Percentiles rank a stretch among this genome's conserved stretches.
Conservation (phyloP, 2,329 filamentous ascomycete genomes). For the Lachnellula cervina region DNA sequence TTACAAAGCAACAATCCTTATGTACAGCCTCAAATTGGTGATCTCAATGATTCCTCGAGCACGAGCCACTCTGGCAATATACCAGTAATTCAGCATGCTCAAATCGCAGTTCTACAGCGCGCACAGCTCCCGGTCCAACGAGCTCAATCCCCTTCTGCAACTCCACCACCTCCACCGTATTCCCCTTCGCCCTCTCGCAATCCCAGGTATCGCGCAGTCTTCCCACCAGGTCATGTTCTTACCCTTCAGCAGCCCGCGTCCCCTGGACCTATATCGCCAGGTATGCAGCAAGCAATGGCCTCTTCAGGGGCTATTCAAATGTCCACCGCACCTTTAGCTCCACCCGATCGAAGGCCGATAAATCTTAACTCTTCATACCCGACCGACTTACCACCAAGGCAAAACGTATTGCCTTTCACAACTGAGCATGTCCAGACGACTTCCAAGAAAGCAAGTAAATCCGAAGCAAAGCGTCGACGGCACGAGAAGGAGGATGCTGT, state of each 20-base stretch:
- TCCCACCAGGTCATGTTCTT: conserved; percentile 47
- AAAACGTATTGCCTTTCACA: conserved; percentile 9
- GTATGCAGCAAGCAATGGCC: conserved; percentile 56
- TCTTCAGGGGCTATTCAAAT: conserved; percentile 57
- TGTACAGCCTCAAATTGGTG: conserved; percentile 14
- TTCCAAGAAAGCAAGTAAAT: conserved; percentile 25
- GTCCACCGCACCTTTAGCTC: conserved; percentile 53
- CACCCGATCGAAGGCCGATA: conserved; percentile 28
- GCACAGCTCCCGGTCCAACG: conserved; percentile 1
- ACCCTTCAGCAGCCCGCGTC: conserved; percentile 49
- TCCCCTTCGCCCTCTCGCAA: conserved; percentile 24
- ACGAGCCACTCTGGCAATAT: conserved; percentile 3
- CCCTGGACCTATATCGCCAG: conserved; percentile 59
- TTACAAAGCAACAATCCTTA: conserved; percentile 25
- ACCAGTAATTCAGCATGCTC: conserved; percentile 5
- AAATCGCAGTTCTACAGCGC: conserved; percentile 5
- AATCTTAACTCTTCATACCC: conserved; percentile 31
- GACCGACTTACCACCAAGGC: conserved; percentile 18
- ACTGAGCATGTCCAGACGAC: conserved; percentile 12
- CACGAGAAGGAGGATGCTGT: conserved; percentile 63
- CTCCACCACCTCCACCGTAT: conserved; percentile 28
- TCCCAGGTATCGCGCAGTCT: conserved; percentile 49
- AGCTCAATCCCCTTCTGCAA: conserved; percentile 8
- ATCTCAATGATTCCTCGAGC: conserved; percentile 7
- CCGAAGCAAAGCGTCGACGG: conserved; percentile 43